Percentiles rank a stretch among this genome's conserved stretches.
Conservation (phyloP, 345 rosid genomes). For the Erysimum cheiranthoides region DNA sequence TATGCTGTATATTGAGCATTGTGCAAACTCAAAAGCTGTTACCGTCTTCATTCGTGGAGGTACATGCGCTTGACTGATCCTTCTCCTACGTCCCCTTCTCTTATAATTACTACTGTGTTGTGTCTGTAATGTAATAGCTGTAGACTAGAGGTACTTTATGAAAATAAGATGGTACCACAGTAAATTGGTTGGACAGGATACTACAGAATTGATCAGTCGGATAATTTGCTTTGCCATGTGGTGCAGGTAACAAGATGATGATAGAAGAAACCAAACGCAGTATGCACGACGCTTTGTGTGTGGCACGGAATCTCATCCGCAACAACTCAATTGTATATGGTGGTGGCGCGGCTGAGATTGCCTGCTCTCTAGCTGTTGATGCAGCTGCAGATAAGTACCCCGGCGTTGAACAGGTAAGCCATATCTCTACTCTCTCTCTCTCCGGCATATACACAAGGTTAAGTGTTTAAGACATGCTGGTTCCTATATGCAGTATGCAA, state of each 20-base stretch:
- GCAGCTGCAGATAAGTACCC: conserved; percentile 82
- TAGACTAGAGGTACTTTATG: no score
- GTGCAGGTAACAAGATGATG: conserved; percentile 87
- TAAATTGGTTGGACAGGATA: neutral
- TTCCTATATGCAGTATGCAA: conserved; percentile 70
- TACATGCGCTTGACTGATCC: no score
- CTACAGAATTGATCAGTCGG: neutral
- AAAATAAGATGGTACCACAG: conserved; percentile 38
- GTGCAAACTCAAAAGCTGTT: no score
- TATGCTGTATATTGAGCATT: conserved; percentile 37
- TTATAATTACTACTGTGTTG: no score
- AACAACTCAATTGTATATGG: no score
- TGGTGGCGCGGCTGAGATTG: conserved; percentile 89
- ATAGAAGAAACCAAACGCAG: conserved; percentile 96
- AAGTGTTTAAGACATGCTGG: neutral
- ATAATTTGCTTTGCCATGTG: neutral
- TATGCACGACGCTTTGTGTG: conserved; percentile 28
- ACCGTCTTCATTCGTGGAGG: no score
- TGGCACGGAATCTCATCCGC: no score
- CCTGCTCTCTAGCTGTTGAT: conserved; percentile 90
- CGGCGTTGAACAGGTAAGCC: conserved; percentile 79
- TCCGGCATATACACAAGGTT: neutral
- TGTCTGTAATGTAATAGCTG: no score
- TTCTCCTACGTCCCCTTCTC: no score
- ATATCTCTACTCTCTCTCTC: neutral